Conservation (phyloP, 805 yeast species). For the Starmerella etchellsii region DNA sequence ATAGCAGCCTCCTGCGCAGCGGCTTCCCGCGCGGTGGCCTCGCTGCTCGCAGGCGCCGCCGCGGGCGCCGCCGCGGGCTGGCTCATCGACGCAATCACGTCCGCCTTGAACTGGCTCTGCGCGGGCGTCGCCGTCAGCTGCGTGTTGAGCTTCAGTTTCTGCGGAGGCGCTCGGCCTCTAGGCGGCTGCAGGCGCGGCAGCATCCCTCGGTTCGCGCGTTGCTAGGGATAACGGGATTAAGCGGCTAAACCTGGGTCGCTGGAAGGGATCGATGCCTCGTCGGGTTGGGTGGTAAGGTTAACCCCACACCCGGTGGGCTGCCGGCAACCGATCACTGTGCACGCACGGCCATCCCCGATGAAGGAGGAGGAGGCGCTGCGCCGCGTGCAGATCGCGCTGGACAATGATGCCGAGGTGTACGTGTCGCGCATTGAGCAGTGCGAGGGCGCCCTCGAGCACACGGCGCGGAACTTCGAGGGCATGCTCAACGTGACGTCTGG, state of each 20-base stretch:
- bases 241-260: no score
- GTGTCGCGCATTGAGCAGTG: conserved; percentile 12
- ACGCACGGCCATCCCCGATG: no score
- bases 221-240: no score
- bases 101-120: conserved; percentile 14
- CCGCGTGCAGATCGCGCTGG: conserved; percentile 13
- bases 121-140: conserved; percentile 4
- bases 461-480: conserved; percentile 8
- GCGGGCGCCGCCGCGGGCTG: not conserved
- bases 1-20: not conserved
- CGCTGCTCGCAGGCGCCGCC: not conserved
- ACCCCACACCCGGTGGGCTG: no score
- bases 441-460: conserved; percentile 12
- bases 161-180: conserved; percentile 15
- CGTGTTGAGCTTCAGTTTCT: conserved; percentile 14
- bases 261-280: no score
- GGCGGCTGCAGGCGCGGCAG: conserved; percentile 20
- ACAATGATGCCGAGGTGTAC: conserved; percentile 16
- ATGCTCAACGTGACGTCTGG: conserved; percentile 19
- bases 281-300: no score
- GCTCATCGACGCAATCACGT: conserved; percentile 14
- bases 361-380: conserved; percentile 8
- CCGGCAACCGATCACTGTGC: no score
- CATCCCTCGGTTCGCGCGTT: conserved; percentile 5
- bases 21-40: not conserved